Conservation (phyloP, 2,329 filamentous ascomycete species). For the Pseudocercospora crystallina region DNA sequence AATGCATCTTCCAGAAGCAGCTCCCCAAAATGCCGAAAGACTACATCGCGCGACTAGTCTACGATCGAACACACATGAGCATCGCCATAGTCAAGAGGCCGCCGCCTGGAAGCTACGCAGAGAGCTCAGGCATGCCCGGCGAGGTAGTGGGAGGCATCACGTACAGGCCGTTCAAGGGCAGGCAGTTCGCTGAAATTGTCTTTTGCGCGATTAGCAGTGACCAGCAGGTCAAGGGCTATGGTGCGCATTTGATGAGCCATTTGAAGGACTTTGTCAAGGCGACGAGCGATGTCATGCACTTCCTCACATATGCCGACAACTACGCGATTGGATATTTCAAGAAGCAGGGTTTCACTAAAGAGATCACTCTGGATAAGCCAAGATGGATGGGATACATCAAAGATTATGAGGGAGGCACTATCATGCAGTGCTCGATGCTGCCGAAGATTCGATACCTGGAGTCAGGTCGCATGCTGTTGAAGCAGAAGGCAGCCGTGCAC, state of each 20-base stretch:
- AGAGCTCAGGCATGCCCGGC: constrained; percentile 30
- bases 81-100: constrained; percentile 98
- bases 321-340: constrained; percentile 99
- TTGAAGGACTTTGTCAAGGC: constrained; percentile 98
- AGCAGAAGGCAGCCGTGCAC: constrained; percentile 93
- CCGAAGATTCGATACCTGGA: constrained; percentile 93
- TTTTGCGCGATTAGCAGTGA: constrained; percentile 98
- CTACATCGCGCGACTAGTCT: constrained; percentile 95
- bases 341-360: constrained; percentile 98
- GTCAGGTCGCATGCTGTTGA: constrained; percentile 86
- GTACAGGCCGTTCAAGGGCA: constrained; percentile 88
- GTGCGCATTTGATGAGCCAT: constrained; percentile 96
- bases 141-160: constrained; percentile 75
- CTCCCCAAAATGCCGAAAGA: constrained; percentile 99
- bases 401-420: constrained; percentile 97
- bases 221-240: constrained; percentile 98
- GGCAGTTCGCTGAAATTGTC: constrained; percentile 95
- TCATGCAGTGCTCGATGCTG: constrained; percentile 99
- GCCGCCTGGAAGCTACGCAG: constrained; percentile 45
- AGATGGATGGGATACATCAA: constrained; percentile 99
- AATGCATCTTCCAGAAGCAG: constrained; percentile 98
- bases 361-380: constrained; percentile 85
- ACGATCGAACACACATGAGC: constrained; percentile 92
- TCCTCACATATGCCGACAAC: constrained; percentile 97
- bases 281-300: constrained; percentile 96